Percentiles rank a stretch among this genome's conserved stretches.
Conservation (phyloP, 768 basidiomycete species). For the Russula foetens region DNA sequence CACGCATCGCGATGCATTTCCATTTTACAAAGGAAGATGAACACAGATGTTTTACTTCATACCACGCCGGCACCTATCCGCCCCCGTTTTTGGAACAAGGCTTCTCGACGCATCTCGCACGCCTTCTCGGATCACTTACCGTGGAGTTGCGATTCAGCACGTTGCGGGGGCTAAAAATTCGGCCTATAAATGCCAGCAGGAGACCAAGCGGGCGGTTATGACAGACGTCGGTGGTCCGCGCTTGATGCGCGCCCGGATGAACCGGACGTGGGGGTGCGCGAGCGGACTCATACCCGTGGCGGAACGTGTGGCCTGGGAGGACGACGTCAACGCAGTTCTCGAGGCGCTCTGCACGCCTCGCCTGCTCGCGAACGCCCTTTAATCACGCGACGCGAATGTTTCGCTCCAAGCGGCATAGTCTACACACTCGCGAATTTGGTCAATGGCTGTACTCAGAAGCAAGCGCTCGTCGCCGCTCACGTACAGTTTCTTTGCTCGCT, state of each 20-base stretch:
- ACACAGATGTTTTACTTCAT: too few relatives aligned
- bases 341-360: slow-evolving; percentile 47
- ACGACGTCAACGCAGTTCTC: slow-evolving; percentile 56
- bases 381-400: slow-evolving; percentile 44
- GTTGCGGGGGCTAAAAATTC: slow-evolving; percentile 88
- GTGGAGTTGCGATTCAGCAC: slow-evolving; percentile 55
- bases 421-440: too few relatives aligned
- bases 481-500: slow-evolving; percentile 45
- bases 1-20: too few relatives aligned
- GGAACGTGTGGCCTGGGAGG: slow-evolving; percentile 56
- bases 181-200: slow-evolving; percentile 51
- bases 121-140: slow-evolving; percentile 46
- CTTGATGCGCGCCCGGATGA: slow-evolving; percentile 56
- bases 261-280: slow-evolving; percentile 46
- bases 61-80: too few relatives aligned
- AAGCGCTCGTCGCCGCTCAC: slow-evolving; percentile 44
- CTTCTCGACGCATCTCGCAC: slow-evolving; percentile 54
- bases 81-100: too few relatives aligned
- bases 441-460: slow-evolving; percentile 48
- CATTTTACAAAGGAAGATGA: too few relatives aligned
- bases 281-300: slow-evolving; percentile 63
- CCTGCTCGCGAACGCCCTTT: slow-evolving; percentile 42
- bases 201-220: slow-evolving; percentile 62
- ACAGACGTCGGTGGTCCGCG: slow-evolving; percentile 56
- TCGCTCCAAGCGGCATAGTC: slow-evolving; percentile 48